These are phyloP conservation scores for Citrus hindsii DNA, from an alignment of 345 rosid genomes.

Conservation along the genomic window DNA sequence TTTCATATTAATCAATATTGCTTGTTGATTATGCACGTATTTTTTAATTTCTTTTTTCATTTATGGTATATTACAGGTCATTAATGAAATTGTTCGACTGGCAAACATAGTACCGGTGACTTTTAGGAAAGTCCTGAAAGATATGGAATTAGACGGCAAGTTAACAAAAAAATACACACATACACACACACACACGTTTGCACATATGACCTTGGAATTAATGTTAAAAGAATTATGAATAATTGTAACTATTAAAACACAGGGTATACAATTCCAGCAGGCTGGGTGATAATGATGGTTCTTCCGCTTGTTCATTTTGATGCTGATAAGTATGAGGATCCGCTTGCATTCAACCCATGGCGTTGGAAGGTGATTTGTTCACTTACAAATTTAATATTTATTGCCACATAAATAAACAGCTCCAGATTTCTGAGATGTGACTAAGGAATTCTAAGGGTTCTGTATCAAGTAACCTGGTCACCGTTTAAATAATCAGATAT, in stretches of 20 bases:
- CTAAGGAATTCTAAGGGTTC: too few species aligned
- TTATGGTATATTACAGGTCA: slow-evolving; percentile 17
- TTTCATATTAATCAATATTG: not conserved
- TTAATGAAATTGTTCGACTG: slow-evolving; percentile 44
- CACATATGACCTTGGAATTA: not conserved
- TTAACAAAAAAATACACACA: not conserved
- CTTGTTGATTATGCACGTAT: not conserved
- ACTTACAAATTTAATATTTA: too few species aligned
- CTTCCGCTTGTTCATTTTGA: not conserved
- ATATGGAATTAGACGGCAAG: slow-evolving; percentile 33
- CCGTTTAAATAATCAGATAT: too few species aligned
- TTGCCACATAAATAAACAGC: not conserved
- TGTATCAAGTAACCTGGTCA: too few species aligned
- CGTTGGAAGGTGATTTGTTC: slow-evolving; percentile 36
- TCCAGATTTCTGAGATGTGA: too few species aligned
- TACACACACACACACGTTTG: too few species aligned
- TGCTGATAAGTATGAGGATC: slow-evolving; percentile 12
- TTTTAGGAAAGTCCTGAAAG: slow-evolving; percentile 33
- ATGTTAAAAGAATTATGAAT: not conserved
- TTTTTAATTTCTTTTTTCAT: too few species aligned
- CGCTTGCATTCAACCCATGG: slow-evolving; percentile 43
- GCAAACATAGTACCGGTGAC: slow-evolving; percentile 34
- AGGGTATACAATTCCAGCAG: not conserved
- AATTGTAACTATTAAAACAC: not conserved
- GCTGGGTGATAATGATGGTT: not conserved